A percentile compares a stretch with the other conserved stretches of the same genome.
phyloP scores from a whole-genome alignment of 2,329 filamentous ascomycete species.

The Claviceps capensis region DNA sequence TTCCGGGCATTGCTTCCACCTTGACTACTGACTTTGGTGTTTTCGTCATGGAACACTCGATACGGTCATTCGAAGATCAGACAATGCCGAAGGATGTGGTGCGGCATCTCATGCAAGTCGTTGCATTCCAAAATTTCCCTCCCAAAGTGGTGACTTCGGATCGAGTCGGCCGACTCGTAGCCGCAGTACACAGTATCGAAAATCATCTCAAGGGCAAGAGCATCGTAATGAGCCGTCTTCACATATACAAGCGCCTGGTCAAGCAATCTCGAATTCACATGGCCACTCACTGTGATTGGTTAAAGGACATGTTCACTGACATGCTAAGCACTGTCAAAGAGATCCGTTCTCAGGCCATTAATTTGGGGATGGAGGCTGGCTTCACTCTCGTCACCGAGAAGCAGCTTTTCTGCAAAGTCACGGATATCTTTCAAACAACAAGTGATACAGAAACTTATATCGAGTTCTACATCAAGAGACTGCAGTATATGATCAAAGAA shows the following conservation, averaged over 20 bases:
- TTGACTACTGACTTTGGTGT: conserved; percentile 66
- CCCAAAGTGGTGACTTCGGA: conserved; percentile 59
- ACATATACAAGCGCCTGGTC: conserved; percentile 66
- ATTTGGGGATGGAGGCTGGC: conserved; percentile 57
- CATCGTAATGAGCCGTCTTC: conserved; percentile 61
- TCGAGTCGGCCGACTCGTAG: conserved; percentile 56
- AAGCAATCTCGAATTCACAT: conserved; percentile 59
- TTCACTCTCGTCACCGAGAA: conserved; percentile 56
- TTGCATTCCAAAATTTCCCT: conserved; percentile 69
- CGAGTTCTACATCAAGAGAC: conserved; percentile 51
- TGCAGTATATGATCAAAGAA: conserved; percentile 55
- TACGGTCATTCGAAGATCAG: conserved; percentile 56
- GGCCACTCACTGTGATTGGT: conserved; percentile 60
- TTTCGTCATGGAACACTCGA: conserved; percentile 70
- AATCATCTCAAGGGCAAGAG: conserved; percentile 66
- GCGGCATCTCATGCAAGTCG: conserved; percentile 65
- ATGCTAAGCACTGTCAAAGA: conserved; percentile 70
- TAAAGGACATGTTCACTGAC: conserved; percentile 67
- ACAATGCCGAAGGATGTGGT: conserved; percentile 62
- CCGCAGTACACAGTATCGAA: conserved; percentile 58
- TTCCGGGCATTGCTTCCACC: conserved; percentile 53
- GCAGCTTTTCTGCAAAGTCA: conserved; percentile 50
- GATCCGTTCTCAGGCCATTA: conserved; percentile 60
- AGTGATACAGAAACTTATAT: conserved; percentile 47
- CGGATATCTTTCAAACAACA: conserved; percentile 44